These are phyloP conservation scores for Aureobasidium zeae DNA, from an alignment of 2,329 filamentous ascomycete species.

Conservation along the genomic window DNA sequence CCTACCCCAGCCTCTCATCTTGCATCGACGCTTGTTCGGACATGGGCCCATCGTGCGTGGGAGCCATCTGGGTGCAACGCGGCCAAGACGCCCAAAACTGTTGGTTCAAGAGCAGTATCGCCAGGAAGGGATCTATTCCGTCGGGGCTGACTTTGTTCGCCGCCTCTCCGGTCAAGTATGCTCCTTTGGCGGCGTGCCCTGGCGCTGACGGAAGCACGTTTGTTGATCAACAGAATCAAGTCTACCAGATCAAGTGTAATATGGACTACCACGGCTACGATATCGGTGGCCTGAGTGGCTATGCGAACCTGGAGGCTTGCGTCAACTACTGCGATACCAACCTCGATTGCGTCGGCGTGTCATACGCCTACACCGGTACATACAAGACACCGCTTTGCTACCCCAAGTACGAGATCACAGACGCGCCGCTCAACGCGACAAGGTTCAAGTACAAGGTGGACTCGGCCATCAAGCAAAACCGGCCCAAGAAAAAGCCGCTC, in stretches of 20 bases:
- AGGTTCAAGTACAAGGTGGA: constrained; percentile 15
- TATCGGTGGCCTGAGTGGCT: constrained; percentile 2
- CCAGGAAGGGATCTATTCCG: constrained; percentile 1
- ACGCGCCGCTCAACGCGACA: constrained; percentile 3
- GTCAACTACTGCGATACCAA: constrained; percentile 13
- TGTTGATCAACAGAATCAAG: constrained; percentile 6
- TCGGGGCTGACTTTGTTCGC: constrained; percentile 7
- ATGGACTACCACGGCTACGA: constrained; percentile 11
- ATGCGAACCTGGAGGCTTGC: constrained; percentile 8
- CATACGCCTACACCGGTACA: constrained; percentile 13
- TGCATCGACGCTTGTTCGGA: constrained; percentile 12
- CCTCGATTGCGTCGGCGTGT: constrained; percentile 12
- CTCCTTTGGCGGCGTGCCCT: constrained; percentile 9
- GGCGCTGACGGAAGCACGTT: constrained; percentile 6
- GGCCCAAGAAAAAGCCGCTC: constrained; percentile 9
- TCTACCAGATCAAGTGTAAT: constrained; percentile 14
- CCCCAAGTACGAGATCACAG: constrained; percentile 14
- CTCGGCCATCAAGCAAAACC: constrained; percentile 12
- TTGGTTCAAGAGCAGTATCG: constrained; percentile 2
- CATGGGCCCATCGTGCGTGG: neutral
- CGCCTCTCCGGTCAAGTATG: constrained; percentile 1
- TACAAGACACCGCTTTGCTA: constrained; percentile 13
- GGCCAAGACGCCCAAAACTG: constrained; percentile 12
- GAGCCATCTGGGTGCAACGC: constrained; percentile 12
- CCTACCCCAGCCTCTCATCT: constrained; percentile 6